Evolutionary conservation across 208 protist genomes (phyloP).

Genomic region (Trypanosoma melophagium): DNA sequence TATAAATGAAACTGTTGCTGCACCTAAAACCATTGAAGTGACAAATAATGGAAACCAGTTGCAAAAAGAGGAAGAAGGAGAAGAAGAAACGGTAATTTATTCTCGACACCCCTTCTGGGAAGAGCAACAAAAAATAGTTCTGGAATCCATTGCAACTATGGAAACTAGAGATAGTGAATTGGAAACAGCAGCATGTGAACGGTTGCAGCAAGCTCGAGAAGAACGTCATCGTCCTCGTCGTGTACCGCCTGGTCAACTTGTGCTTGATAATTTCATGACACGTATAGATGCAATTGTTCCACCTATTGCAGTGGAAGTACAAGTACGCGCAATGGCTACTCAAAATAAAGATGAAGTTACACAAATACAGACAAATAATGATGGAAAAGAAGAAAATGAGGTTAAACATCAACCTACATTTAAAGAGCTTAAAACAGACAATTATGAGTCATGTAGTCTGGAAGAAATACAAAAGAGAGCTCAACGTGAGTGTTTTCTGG

Average conservation of each 20-base stretch:
- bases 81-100: neutral
- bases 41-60: neutral
- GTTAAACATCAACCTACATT: neutral
- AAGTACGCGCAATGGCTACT: conserved; percentile 7
- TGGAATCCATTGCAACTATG: conserved; percentile 42
- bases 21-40: neutral
- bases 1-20: neutral
- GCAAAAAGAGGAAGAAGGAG: neutral
- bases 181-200: conserved; percentile 10
- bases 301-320: conserved; percentile 29
- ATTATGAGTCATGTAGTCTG: neutral
- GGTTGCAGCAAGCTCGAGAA: conserved; percentile 17
- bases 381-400: conserved; percentile 7
- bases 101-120: neutral
- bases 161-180: conserved; percentile 35
- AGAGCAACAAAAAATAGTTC: conserved; percentile 20
- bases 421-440: neutral
- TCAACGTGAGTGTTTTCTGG: conserved; percentile 21
- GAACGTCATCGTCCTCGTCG: neutral
- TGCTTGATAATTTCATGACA: conserved; percentile 49
- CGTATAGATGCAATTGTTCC: conserved; percentile 44
- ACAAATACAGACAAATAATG: neutral
- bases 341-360: conserved; percentile 18
- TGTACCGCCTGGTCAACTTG: conserved; percentile 32
- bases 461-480: conserved; percentile 14